phyloP scores from a whole-genome alignment of 352 stramenopile genomes.

The Globisporangium splendens region DNA sequence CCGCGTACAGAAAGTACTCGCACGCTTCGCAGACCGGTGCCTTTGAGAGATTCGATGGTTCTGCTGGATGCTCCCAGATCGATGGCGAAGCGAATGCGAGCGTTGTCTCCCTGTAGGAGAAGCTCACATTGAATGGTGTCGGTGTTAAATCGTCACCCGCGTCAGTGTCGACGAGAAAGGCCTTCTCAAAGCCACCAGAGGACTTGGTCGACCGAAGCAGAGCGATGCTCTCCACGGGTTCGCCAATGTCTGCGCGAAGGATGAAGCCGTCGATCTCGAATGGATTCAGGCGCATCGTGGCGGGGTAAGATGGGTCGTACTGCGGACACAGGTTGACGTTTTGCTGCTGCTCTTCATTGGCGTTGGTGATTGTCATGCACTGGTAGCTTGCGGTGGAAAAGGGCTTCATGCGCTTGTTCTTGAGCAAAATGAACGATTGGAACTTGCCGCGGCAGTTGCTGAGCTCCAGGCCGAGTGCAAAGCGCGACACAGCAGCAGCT shows the following conservation, averaged over 20 bases:
- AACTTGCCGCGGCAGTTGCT: conserved; percentile 24
- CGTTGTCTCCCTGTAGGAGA: conserved; percentile 15
- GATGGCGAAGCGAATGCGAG: conserved; percentile 16
- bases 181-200: conserved; percentile 17
- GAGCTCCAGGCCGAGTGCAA: conserved; percentile 29
- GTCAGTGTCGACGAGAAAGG: conserved; percentile 7
- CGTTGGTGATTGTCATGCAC: conserved; percentile 24
- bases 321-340: conserved; percentile 24
- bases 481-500: background rate
- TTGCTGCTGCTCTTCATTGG: conserved; percentile 8
- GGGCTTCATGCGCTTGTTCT: conserved; percentile 9
- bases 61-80: conserved; percentile 13
- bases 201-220: conserved; percentile 27
- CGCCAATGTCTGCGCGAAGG: conserved; percentile 15
- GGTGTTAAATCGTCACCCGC: background rate
- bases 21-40: conserved; percentile 16
- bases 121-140: conserved; percentile 14
- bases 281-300: conserved; percentile 19
- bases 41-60: background rate
- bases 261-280: conserved; percentile 24
- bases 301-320: conserved; percentile 16
- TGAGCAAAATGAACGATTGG: conserved; percentile 19
- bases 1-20: conserved; percentile 26
- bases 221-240: conserved; percentile 16
- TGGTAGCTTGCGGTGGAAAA: conserved; percentile 32